A percentile compares a stretch with the other conserved stretches of the same genome.
These are phyloP conservation scores for Borealophlyctis nickersoniae DNA, from an alignment of 192 early-diverging fungal genomes.

Conservation along the genomic window DNA sequence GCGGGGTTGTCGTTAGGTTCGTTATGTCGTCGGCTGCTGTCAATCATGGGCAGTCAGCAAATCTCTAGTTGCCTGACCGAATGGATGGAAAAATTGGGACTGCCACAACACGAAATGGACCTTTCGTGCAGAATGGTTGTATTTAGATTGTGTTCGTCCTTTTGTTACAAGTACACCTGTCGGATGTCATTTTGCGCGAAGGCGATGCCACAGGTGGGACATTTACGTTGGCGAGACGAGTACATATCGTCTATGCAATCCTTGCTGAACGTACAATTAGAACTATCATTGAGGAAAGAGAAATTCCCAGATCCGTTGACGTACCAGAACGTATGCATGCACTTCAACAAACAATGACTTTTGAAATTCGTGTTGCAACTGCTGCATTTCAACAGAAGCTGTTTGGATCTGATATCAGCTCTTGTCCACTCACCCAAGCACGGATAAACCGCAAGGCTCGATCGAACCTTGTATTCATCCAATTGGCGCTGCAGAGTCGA, in stretches of 20 bases:
- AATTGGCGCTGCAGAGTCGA: slow-evolving; percentile 53
- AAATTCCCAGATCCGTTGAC: not conserved
- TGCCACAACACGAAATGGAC: no score
- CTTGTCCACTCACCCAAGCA: not conserved
- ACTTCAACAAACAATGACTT: slow-evolving; percentile 73
- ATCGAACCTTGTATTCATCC: slow-evolving; percentile 52
- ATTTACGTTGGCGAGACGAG: slow-evolving; percentile 88
- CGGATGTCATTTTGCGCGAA: slow-evolving; percentile 81
- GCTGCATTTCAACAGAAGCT: slow-evolving; percentile 87
- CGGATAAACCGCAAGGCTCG: not conserved
- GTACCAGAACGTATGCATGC: slow-evolving; percentile 95
- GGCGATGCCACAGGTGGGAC: slow-evolving; percentile 82
- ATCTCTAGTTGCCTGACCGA: no score
- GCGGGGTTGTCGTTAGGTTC: no score
- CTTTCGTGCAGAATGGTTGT: no score
- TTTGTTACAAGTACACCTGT: slow-evolving; percentile 78
- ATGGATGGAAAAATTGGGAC: no score
- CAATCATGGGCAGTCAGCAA: no score
- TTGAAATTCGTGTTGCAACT: slow-evolving; percentile 83
- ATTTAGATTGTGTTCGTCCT: no score
- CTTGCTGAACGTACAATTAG: slow-evolving; percentile 43
- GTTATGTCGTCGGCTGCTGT: no score
- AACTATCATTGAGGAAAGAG: not conserved
- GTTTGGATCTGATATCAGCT: not conserved
- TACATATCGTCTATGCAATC: slow-evolving; percentile 82